phyloP scores from a whole-genome alignment of 257 asterid genomes.

The Solanum verrucosum region DNA sequence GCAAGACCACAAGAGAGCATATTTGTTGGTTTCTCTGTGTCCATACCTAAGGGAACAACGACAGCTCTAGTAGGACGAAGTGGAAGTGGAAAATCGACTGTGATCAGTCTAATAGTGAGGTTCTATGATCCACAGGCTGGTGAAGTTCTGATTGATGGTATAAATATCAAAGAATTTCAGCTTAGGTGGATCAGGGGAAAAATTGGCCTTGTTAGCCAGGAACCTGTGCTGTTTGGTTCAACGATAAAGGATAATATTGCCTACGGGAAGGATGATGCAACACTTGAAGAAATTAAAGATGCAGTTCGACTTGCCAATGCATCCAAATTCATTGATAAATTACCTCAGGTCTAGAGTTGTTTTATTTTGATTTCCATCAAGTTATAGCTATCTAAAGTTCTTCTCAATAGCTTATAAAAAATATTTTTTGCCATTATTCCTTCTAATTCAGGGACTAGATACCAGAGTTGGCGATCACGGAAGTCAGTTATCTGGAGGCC shows the following conservation, averaged over 20 bases:
- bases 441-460: conserved; percentile 45
- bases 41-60: conserved; percentile 52
- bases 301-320: conserved; percentile 74
- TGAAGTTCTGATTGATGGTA: conserved; percentile 36
- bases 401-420: conserved; percentile 8
- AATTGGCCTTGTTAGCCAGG: conserved; percentile 52
- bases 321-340: conserved; percentile 58
- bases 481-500: conserved; percentile 51
- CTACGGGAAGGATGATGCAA: conserved; percentile 67
- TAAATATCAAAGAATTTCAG: conserved; percentile 38
- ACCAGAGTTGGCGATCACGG: conserved; percentile 51
- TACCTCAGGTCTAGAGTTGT: conserved; percentile 44
- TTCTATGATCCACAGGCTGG: conserved; percentile 55
- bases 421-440: conserved; percentile 19
- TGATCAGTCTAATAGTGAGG: conserved; percentile 37
- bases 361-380: neutral
- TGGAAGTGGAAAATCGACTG: conserved; percentile 52
- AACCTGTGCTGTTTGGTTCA: conserved; percentile 27
- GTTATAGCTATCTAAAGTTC: neutral
- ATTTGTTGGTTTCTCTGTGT: conserved; percentile 54
- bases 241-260: conserved; percentile 56
- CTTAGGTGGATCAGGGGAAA: conserved; percentile 46
- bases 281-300: conserved; percentile 44
- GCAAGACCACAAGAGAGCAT: conserved; percentile 64
- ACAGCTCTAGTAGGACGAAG: conserved; percentile 55